Conservation (phyloP, 2,329 filamentous ascomycete genomes). For the Ophiocordyceps camponoti-saundersi region DNA sequence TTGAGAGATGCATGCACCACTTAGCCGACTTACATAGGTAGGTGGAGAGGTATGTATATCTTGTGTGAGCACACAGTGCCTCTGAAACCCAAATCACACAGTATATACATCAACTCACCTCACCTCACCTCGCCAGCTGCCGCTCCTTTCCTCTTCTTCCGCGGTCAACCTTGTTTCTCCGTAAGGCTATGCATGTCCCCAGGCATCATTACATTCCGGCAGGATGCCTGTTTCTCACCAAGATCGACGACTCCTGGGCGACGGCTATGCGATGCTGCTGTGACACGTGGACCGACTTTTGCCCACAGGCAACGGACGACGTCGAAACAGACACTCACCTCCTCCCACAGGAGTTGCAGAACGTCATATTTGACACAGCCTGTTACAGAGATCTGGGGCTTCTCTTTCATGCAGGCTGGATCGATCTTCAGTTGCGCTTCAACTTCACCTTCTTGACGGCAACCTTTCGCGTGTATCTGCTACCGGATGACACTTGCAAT, state of each 20-base stretch:
- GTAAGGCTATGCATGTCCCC: background rate
- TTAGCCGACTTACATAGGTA: no score
- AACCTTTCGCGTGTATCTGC: constrained; percentile 38
- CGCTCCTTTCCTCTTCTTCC: no score
- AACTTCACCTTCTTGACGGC: constrained; percentile 7
- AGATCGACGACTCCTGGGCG: background rate
- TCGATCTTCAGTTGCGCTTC: constrained; percentile 22
- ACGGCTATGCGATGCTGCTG: no score
- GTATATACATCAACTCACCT: no score
- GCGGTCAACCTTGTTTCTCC: no score
- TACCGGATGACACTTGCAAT: constrained; percentile 48
- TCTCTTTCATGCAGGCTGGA: constrained; percentile 23
- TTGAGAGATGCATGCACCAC: no score
- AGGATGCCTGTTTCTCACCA: background rate
- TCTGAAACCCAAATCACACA: no score
- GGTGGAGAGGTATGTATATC: no score
- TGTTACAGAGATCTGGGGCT: constrained; percentile 5
- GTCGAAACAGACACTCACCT: background rate
- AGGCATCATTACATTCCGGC: background rate
- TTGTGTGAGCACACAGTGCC: no score
- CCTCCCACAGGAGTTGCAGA: constrained; percentile 9
- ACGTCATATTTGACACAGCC: background rate
- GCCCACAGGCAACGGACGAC: background rate
- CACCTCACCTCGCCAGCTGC: no score
- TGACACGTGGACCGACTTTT: background rate